Conservation (phyloP, 148 eudicot genomes). For the Rhododendron molle region DNA sequence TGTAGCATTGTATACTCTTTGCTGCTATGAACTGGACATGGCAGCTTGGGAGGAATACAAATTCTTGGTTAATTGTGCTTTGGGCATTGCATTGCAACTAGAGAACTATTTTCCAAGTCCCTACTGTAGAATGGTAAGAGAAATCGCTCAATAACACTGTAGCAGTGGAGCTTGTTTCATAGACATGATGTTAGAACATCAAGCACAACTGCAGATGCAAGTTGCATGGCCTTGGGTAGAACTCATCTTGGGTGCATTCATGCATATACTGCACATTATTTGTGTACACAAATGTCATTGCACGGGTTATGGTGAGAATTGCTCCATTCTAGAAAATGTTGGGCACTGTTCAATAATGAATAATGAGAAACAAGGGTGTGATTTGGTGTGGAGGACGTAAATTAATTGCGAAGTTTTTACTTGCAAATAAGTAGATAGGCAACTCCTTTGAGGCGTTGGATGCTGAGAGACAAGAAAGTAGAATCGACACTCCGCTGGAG, state of each 20-base stretch:
- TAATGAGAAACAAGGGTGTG: background rate
- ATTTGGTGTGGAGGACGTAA: background rate
- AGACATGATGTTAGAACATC: background rate
- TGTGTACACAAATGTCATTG: background rate
- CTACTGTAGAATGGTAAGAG: background rate
- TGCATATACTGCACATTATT: background rate
- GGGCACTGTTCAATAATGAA: background rate
- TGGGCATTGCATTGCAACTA: background rate
- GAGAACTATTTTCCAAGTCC: background rate
- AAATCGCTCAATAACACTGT: background rate
- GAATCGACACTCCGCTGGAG: no score
- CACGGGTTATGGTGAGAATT: background rate
- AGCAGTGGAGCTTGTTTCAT: background rate
- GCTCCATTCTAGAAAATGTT: background rate
- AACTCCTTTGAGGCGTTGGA: background rate
- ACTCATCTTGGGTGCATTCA: background rate
- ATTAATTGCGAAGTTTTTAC: background rate
- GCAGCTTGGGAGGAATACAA: background rate
- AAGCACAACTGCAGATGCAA: background rate
- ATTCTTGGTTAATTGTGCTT: background rate
- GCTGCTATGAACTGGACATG: background rate
- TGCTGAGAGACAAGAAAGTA: background rate
- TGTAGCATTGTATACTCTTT: background rate
- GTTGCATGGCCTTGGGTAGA: background rate
- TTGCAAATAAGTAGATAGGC: background rate